phyloP scores from a whole-genome alignment of 2,329 filamentous ascomycete genomes.

The Cadophora sp. region DNA sequence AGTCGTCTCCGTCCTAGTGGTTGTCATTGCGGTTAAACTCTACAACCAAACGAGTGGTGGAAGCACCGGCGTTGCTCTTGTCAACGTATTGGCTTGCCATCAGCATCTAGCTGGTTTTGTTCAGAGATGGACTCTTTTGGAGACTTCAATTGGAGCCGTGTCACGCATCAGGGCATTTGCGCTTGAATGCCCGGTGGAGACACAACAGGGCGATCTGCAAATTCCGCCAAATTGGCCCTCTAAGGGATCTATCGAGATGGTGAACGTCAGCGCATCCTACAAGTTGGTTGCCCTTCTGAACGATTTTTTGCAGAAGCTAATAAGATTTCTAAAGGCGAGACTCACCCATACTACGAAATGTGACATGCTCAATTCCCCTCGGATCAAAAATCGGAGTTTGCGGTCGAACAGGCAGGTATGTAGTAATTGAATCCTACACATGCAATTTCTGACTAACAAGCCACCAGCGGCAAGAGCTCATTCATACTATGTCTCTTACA shows the following conservation, averaged over 20 bases:
- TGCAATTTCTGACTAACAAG: neutral
- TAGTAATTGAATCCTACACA: conserved; percentile 1
- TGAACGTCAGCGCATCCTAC: conserved; percentile 37
- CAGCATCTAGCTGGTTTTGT: conserved; percentile 28
- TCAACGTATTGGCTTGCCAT: conserved; percentile 35
- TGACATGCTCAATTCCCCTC: conserved; percentile 53
- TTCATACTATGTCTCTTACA: conserved; percentile 56
- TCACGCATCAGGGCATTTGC: conserved; percentile 60
- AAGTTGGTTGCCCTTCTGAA: conserved; percentile 22
- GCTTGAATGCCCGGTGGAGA: conserved; percentile 50
- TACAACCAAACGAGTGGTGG: conserved; percentile 28
- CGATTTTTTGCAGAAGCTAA: conserved; percentile 4
- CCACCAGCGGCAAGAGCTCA: conserved; percentile 50
- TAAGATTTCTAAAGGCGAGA: neutral
- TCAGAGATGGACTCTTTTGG: conserved; percentile 60
- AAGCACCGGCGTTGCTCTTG: conserved; percentile 33
- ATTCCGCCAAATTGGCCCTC: conserved; percentile 34
- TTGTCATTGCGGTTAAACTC: conserved; percentile 33
- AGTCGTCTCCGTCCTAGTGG: conserved; percentile 37
- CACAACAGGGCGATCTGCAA: conserved; percentile 30
- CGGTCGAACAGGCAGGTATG: conserved; percentile 50
- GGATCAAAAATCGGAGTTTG: conserved; percentile 59
- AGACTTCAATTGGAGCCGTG: conserved; percentile 64
- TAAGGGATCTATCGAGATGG: conserved; percentile 34
- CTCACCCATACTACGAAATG: conserved; percentile 37